phyloP scores from a whole-genome alignment of 768 basidiomycete species.

The Lyophyllum decastes region DNA sequence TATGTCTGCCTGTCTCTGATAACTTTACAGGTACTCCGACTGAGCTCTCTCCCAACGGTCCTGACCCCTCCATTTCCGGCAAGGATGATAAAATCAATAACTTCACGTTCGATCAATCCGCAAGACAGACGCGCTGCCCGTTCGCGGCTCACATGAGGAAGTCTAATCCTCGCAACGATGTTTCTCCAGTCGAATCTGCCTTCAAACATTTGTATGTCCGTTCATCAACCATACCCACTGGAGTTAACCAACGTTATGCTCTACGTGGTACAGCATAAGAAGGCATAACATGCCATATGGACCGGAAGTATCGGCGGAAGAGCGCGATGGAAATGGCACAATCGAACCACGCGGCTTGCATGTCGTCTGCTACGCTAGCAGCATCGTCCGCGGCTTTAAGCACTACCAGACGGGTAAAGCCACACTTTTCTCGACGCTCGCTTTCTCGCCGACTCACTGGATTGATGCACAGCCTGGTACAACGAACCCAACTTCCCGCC shows the following conservation, averaged over 20 bases:
- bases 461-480: constrained; percentile 7
- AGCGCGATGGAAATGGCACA: constrained; percentile 4
- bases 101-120: constrained; percentile 22
- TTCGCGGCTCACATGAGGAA: constrained; percentile 21
- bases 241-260: no score
- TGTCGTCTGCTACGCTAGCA: constrained; percentile 17
- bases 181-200: constrained; percentile 10
- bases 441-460: constrained; percentile 1
- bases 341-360: constrained; percentile 13
- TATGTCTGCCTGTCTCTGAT: background rate
- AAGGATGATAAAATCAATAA: constrained; percentile 17
- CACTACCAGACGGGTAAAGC: constrained; percentile 10
- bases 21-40: constrained; percentile 13
- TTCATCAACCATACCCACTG: background rate
- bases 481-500: constrained; percentile 16
- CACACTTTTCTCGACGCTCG: background rate
- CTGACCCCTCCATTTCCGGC: constrained; percentile 9
- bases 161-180: constrained; percentile 18
- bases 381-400: constrained; percentile 19
- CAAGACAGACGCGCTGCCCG: constrained; percentile 13
- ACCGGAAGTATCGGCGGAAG: constrained; percentile 7
- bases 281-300: constrained; percentile 14
- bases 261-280: constrained; percentile 11
- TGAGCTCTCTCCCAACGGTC: constrained; percentile 16
- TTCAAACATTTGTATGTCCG: constrained; percentile 12